Percentiles rank a stretch among this genome's conserved stretches.
These are phyloP conservation scores for Malus hybrid DNA, from an alignment of 331 rosid genomes.

Conservation along the genomic window DNA sequence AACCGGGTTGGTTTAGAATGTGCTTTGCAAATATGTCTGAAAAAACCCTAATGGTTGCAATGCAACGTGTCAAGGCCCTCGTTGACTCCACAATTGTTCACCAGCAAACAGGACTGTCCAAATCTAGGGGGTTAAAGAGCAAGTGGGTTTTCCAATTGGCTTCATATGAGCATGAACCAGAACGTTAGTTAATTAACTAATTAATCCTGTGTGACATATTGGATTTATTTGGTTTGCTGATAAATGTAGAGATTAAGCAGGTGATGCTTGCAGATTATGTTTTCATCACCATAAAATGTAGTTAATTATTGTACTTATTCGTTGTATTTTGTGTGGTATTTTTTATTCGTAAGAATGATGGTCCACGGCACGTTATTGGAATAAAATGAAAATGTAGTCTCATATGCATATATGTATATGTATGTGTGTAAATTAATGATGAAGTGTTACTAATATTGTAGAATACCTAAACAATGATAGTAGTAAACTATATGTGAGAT, in stretches of 20 bases:
- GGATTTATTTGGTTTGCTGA: neutral
- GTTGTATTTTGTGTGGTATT: neutral
- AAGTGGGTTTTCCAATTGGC: constrained; percentile 30
- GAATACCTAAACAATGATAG: too few species aligned
- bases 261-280: neutral
- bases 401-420: too few species aligned
- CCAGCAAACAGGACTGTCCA: neutral
- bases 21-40: constrained; percentile 75
- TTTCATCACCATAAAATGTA: neutral
- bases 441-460: too few species aligned
- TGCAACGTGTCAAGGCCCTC: constrained; percentile 44
- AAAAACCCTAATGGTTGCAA: constrained; percentile 46
- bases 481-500: too few species aligned
- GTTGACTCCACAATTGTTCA: constrained; percentile 3
- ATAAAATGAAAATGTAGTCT: neutral
- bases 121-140: neutral
- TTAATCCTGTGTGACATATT: neutral
- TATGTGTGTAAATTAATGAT: too few species aligned
- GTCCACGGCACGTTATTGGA: neutral
- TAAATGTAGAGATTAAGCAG: neutral
- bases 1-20: constrained; percentile 82
- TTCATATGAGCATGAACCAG: constrained; percentile 12
- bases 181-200: constrained; percentile 1
- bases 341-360: neutral
- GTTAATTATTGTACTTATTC: neutral